Evolutionary conservation across 163 green algal genomes (phyloP).

Genomic region (Scenedesmus sp.): DNA sequence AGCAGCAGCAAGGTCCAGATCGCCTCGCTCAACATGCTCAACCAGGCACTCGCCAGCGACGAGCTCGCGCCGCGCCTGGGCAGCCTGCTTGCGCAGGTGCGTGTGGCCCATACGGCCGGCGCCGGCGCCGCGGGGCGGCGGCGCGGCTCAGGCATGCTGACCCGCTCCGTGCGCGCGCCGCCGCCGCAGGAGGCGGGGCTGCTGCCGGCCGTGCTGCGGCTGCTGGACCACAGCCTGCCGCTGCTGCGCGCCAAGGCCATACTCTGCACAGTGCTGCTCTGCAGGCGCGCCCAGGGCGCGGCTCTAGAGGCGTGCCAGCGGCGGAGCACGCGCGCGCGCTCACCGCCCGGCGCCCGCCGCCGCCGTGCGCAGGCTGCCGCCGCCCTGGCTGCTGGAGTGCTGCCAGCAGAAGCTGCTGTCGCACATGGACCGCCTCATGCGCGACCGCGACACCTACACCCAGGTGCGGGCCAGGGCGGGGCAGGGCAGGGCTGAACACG

Average conservation of each 20-base stretch:
- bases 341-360: background rate
- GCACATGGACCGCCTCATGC: constrained; percentile 58
- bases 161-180: background rate
- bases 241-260: constrained; percentile 75
- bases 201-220: constrained; percentile 59
- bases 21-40: constrained; percentile 75
- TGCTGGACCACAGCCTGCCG: constrained; percentile 75
- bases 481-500: background rate
- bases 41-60: constrained; percentile 62
- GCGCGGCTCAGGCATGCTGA: too few relatives aligned
- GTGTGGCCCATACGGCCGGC: too few relatives aligned
- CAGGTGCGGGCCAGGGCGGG: background rate
- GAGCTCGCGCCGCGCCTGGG: background rate
- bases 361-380: constrained; percentile 50
- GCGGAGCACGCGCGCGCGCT: too few relatives aligned
- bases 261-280: constrained; percentile 72
- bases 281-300: constrained; percentile 48
- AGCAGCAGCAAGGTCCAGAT: constrained; percentile 75
- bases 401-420: constrained; percentile 77
- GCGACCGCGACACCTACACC: constrained; percentile 75
- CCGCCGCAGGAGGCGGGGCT: constrained; percentile 63
- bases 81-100: background rate
- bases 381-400: constrained; percentile 65
- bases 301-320: too few relatives aligned
- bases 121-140: background rate